Base-by-base conservation (phyloP, 2,329 filamentous ascomycete genomes). In the Neofusicoccum sp. region DNA sequence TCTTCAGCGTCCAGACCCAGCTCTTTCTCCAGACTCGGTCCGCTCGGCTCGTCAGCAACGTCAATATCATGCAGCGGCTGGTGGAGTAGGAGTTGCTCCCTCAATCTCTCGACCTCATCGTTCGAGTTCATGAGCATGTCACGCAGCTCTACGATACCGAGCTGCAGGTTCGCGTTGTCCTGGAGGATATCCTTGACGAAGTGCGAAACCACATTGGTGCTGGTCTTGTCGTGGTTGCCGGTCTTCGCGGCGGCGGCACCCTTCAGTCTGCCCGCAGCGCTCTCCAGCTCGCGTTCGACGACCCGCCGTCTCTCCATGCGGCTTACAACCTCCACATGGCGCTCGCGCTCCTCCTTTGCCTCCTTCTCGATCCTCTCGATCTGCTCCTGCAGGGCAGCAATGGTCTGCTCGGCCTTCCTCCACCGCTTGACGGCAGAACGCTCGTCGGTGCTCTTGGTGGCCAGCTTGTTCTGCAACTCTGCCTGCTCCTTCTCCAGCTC, bases 141-240 rank as follows among this genome's bases (percentile, higher is more conserved):
- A 16, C 93, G 85, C 52, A 99, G 80, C 78, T 99, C 95, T 59
- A 93, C 87, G 64, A 98, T 96, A 14, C 93, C 93, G 66, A 95
- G 84, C 75, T 99, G 95, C 48, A 99, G 80, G 69, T 92, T 97
- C 8, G 93, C 92, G 72, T 99, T 99, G 75, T 99, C 95, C 71
- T 96, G 89, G 16, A 99, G 81, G 62, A 99, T 91, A 74, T 98
- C 95, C 68, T 93, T 92, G 62, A 99, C 95, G 70, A 99, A 98
- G 72, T 96, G 92, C 22, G 92, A 93, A n/a, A 98, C 92, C 41
- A 96, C 92, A 64, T 82, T 88, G 65, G 83, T 87, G 8, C 85
- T 83, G 62, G 80, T 81, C 67, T 85, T 85, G 34, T 85, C 83
- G 3, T 84, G 83, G 3, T 83, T 83, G 44, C 90, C 78, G 2